phyloP scores from a whole-genome alignment of 2,329 filamentous ascomycete genomes.

The Alternaria hordeiaustralica region DNA sequence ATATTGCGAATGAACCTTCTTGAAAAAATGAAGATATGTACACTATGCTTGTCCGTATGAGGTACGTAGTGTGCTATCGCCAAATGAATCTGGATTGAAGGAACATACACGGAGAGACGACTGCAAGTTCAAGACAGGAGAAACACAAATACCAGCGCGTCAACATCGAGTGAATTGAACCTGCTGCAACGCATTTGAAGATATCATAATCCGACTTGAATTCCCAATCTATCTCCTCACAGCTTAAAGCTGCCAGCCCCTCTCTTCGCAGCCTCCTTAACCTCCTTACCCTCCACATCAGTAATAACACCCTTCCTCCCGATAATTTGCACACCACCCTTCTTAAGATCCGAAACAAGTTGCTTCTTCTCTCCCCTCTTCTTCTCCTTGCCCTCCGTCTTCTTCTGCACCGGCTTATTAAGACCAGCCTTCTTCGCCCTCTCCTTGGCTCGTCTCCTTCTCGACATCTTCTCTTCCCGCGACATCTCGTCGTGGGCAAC shows the following conservation, averaged over 20 bases:
- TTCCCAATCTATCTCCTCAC: slow-evolving; percentile 4
- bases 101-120: not conserved
- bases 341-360: slow-evolving; percentile 73
- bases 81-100: not conserved
- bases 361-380: slow-evolving; percentile 65
- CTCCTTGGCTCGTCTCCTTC: slow-evolving; percentile 84
- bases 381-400: slow-evolving; percentile 56
- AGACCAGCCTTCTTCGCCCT: slow-evolving; percentile 73
- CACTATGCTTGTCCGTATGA: not conserved
- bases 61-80: not conserved
- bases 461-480: slow-evolving; percentile 80
- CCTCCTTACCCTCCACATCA: slow-evolving; percentile 82
- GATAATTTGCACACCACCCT: slow-evolving; percentile 89
- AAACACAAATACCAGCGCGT: not conserved
- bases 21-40: no score
- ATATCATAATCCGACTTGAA: accelerated
- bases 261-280: slow-evolving; percentile 47
- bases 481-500: slow-evolving; percentile 85
- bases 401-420: slow-evolving; percentile 50
- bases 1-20: not conserved
- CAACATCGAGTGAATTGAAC: not conserved
- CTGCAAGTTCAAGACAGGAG: not conserved
- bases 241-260: slow-evolving; percentile 46
- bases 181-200: not conserved
- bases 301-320: slow-evolving; percentile 86